These are phyloP conservation scores for Suillus subaureus DNA, from an alignment of 768 basidiomycete genomes.

Conservation along the genomic window DNA sequence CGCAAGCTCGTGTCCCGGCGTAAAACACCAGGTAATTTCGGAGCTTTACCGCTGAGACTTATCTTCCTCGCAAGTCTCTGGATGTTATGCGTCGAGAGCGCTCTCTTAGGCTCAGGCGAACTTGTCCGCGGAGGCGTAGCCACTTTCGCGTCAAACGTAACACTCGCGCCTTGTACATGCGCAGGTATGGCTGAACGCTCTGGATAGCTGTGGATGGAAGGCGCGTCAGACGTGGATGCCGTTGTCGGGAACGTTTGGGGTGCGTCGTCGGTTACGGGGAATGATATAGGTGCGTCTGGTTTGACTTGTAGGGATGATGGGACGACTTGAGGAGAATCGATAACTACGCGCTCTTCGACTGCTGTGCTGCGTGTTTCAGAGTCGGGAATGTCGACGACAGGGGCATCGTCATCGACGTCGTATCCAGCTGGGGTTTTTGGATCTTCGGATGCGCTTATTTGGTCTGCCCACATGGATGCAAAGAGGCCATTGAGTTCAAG, in stretches of 20 bases:
- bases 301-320: constrained; percentile 16
- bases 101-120: constrained; percentile 76
- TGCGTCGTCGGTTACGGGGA: constrained; percentile 37
- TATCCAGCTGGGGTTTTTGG: constrained; percentile 27
- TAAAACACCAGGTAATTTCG: constrained; percentile 30
- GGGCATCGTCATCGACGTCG: constrained; percentile 23
- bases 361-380: constrained; percentile 27
- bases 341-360: constrained; percentile 11
- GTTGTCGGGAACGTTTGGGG: constrained; percentile 32
- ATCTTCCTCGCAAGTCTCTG: constrained; percentile 77
- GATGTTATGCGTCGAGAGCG: constrained; percentile 84
- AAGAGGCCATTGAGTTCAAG: constrained; percentile 72
- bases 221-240: constrained; percentile 31
- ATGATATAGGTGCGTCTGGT: constrained; percentile 27
- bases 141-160: constrained; percentile 67
- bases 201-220: constrained; percentile 29
- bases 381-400: constrained; percentile 23
- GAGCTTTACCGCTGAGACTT: constrained; percentile 44
- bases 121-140: constrained; percentile 64
- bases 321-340: constrained; percentile 20
- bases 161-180: constrained; percentile 40
- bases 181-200: constrained; percentile 8
- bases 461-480: constrained; percentile 88
- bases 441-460: constrained; percentile 54
- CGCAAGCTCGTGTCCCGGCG: constrained; percentile 31